Evolutionary conservation across 441 rosid genomes (phyloP).

Genomic region (Theobroma grandiflorum): DNA sequence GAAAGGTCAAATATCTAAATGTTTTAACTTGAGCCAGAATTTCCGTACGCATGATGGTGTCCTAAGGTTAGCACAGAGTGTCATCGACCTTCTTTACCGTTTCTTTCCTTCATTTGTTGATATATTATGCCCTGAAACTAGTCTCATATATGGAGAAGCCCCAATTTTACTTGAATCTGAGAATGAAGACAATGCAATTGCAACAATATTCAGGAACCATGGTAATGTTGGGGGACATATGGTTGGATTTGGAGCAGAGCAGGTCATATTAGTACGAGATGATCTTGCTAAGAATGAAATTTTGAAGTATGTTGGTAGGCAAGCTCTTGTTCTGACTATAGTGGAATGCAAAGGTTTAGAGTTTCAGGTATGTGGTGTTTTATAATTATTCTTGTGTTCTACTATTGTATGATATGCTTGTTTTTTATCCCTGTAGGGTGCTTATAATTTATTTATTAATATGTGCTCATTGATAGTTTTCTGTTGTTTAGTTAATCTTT

Average conservation of each 20-base stretch:
- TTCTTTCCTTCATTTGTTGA: constrained; percentile 52
- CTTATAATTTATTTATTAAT: neutral
- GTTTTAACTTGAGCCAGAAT: constrained; percentile 56
- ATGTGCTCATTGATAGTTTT: neutral
- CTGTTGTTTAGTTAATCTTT: neutral
- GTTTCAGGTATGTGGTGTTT: constrained; percentile 53
- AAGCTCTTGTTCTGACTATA: constrained; percentile 64
- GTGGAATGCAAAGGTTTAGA: constrained; percentile 68
- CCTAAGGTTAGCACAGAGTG: constrained; percentile 60
- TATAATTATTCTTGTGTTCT: neutral
- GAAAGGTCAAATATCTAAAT: constrained; percentile 52
- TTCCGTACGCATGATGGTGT: constrained; percentile 67
- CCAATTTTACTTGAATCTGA: constrained; percentile 53
- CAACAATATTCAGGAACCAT: constrained; percentile 47
- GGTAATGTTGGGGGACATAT: constrained; percentile 26
- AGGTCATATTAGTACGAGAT: constrained; percentile 62
- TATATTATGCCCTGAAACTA: constrained; percentile 47
- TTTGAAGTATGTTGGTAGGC: constrained; percentile 44
- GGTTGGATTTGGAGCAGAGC: constrained; percentile 65
- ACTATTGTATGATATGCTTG: neutral
- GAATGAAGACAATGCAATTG: constrained; percentile 43
- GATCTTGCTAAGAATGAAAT: constrained; percentile 49
- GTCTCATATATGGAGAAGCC: constrained; percentile 55
- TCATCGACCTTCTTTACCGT: constrained; percentile 54
- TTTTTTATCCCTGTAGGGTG: neutral